Percentiles rank a stretch among this genome's conserved stretches.
phyloP scores from a whole-genome alignment of 2,329 filamentous ascomycete species.

The Ascochyta viciae-villosae region DNA sequence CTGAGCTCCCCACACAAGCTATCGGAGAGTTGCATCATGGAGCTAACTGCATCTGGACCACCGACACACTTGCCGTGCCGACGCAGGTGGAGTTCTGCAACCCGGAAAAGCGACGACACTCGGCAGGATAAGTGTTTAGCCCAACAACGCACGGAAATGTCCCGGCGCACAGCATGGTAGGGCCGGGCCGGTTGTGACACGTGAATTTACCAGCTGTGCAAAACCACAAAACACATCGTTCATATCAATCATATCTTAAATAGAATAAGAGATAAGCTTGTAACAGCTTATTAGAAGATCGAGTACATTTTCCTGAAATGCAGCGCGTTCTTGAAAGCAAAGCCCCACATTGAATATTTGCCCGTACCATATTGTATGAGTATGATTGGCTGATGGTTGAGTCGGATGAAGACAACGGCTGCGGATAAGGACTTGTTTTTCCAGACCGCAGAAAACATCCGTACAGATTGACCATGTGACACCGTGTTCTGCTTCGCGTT shows the following conservation, averaged over 20 bases:
- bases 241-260: too few relatives aligned
- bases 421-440: conserved; percentile 29
- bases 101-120: conserved; percentile 34
- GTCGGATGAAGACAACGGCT: conserved; percentile 20
- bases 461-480: conserved; percentile 4
- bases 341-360: too few relatives aligned
- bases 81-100: conserved; percentile 34
- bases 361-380: not conserved
- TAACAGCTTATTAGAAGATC: too few relatives aligned
- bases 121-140: conserved; percentile 37
- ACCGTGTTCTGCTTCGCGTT: conserved; percentile 2
- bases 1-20: conserved; percentile 42
- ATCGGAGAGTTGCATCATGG: conserved; percentile 31
- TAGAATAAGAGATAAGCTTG: too few relatives aligned
- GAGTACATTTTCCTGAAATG: too few relatives aligned
- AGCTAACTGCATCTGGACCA: conserved; percentile 32
- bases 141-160: conserved; percentile 25
- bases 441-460: conserved; percentile 11
- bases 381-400: conserved; percentile 19
- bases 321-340: too few relatives aligned
- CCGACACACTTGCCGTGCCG: conserved; percentile 45
- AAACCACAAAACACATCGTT: too few relatives aligned
- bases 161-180: not conserved
- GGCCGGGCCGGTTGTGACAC: too few relatives aligned
- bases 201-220: too few relatives aligned